Conservation (phyloP, 345 rosid species). For the Firmiana major region DNA sequence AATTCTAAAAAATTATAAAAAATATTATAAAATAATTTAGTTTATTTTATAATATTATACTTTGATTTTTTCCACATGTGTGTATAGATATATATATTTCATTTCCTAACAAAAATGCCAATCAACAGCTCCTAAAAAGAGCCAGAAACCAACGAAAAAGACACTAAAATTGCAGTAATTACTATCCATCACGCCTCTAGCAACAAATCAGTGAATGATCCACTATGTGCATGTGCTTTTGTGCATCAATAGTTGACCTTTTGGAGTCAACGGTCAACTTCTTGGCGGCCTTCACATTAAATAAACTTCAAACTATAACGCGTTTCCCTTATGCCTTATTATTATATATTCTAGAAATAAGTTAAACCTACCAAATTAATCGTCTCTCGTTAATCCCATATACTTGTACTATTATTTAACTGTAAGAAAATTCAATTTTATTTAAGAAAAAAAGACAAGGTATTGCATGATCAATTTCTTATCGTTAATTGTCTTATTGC, state of each 20-base stretch:
- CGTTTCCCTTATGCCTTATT: background rate
- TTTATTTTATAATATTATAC: no score
- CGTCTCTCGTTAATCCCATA: no score
- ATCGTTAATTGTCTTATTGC: background rate
- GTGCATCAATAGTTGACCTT: conserved; percentile 41
- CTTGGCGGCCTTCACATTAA: background rate
- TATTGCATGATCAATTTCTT: background rate
- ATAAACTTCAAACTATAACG: background rate
- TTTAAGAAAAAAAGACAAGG: no score
- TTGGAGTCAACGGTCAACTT: conserved; percentile 37
- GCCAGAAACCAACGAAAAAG: conserved; percentile 32
- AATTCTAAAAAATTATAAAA: no score
- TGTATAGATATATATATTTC: no score
- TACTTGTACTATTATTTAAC: no score
- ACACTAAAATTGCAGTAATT: conserved; percentile 29
- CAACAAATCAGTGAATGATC: conserved; percentile 37
- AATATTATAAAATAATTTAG: no score
- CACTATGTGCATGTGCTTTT: conserved; percentile 38
- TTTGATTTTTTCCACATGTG: no score
- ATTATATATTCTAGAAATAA: no score
- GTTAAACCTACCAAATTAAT: background rate
- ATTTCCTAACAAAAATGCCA: conserved; percentile 2
- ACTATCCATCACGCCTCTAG: conserved; percentile 52
- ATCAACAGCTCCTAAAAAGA: conserved; percentile 10
- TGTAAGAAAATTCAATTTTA: no score